Evolutionary conservation across 192 early-diverging fungal species (phyloP).

Genomic region (Backusella westeae): DNA sequence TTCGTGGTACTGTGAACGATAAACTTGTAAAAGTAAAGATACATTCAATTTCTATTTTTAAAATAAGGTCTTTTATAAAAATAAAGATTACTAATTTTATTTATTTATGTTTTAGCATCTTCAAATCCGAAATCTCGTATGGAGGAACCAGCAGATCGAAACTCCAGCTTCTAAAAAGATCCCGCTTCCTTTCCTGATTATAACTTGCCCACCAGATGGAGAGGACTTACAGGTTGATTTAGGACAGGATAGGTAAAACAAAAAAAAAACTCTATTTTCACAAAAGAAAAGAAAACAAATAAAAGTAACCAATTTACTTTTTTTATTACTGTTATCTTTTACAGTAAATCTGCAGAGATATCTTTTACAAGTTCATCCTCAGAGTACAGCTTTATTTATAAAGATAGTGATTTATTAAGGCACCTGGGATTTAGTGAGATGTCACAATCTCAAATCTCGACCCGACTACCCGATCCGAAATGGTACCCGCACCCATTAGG

Average conservation of each 20-base stretch:
- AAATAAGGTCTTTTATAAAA: background rate
- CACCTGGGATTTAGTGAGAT: background rate
- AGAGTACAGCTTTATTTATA: background rate
- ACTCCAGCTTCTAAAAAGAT: background rate
- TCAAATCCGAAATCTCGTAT: constrained; percentile 14
- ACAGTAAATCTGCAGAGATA: background rate
- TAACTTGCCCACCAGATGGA: constrained; percentile 3
- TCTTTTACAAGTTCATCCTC: background rate
- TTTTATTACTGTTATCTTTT: background rate
- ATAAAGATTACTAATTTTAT: background rate
- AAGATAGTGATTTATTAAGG: background rate
- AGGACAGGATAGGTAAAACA: background rate
- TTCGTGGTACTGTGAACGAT: background rate
- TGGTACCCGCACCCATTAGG: background rate
- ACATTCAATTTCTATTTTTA: background rate
- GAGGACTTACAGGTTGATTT: background rate
- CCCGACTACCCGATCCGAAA: background rate
- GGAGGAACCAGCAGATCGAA: constrained; percentile 6
- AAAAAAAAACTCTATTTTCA: background rate
- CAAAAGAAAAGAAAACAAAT: background rate
- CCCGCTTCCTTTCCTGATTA: constrained; percentile 3
- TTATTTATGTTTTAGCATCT: constrained; percentile 1
- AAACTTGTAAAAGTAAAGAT: constrained; percentile 7
- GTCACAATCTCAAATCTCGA: background rate
- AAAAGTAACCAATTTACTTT: background rate